Conservation (phyloP, 495 filamentous ascomycete species). For the Penicillium verhagenii region DNA sequence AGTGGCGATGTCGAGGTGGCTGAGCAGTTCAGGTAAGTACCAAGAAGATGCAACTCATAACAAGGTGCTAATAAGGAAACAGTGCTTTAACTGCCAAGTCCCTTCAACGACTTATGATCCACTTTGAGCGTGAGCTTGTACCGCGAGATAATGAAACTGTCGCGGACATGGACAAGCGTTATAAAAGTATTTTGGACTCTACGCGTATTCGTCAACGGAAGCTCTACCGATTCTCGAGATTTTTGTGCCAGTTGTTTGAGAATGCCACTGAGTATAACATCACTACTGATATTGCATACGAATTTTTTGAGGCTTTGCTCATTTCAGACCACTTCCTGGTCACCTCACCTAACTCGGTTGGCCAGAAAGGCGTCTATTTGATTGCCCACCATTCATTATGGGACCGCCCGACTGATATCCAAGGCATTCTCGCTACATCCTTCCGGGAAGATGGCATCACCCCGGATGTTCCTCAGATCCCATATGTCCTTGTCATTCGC, state of each 20-base stretch:
- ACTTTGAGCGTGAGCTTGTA: slow-evolving; percentile 89
- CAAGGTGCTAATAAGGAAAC: neutral
- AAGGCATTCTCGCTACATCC: slow-evolving; percentile 81
- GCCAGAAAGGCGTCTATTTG: slow-evolving; percentile 73
- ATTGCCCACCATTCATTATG: slow-evolving; percentile 80
- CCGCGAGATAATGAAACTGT: slow-evolving; percentile 77
- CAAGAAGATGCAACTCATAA: neutral
- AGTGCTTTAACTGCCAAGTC: slow-evolving; percentile 85
- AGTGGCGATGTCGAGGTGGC: slow-evolving; percentile 95
- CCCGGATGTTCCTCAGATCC: slow-evolving; percentile 66
- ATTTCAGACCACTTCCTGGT: slow-evolving; percentile 82
- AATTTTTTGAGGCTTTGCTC: slow-evolving; percentile 79
- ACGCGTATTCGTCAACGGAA: slow-evolving; percentile 93
- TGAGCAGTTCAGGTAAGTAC: slow-evolving; percentile 71
- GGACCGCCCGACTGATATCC: slow-evolving; percentile 73
- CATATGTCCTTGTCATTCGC: slow-evolving; percentile 81
- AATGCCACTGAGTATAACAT: slow-evolving; percentile 93
- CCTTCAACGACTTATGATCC: slow-evolving; percentile 77
- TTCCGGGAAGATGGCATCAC: slow-evolving; percentile 71
- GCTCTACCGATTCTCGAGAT: slow-evolving; percentile 78
- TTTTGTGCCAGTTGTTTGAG: slow-evolving; percentile 89
- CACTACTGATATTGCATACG: slow-evolving; percentile 59
- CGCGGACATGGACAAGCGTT: slow-evolving; percentile 90
- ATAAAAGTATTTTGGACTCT: slow-evolving; percentile 91
- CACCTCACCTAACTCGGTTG: slow-evolving; percentile 54